phyloP scores from a whole-genome alignment of 306 rosid species.

The Spatholobus suberectus region DNA sequence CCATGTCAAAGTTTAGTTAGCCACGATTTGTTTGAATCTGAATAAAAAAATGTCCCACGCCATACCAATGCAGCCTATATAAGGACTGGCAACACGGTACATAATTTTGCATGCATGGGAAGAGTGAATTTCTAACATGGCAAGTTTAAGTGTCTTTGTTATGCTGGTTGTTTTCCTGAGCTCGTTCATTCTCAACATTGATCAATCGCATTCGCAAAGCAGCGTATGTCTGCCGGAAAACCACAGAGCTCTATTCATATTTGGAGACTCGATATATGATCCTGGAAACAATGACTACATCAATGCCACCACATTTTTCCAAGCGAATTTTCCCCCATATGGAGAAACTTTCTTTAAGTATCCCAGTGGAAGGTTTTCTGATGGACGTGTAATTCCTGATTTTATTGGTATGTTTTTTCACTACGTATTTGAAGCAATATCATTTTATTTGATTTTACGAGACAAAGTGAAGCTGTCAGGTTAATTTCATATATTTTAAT shows the following conservation, averaged over 20 bases:
- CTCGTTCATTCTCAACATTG: background rate
- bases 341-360: conserved; percentile 54
- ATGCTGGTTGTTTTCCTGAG: background rate
- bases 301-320: conserved; percentile 14
- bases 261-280: conserved; percentile 71
- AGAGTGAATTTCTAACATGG: background rate
- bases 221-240: background rate
- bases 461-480: background rate
- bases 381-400: conserved; percentile 57
- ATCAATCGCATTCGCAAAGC: background rate
- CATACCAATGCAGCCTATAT: too few species aligned
- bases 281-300: conserved; percentile 65
- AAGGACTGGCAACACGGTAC: conserved; percentile 42
- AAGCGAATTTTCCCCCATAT: conserved; percentile 50
- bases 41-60: too few species aligned
- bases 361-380: conserved; percentile 56
- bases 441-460: background rate
- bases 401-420: conserved; percentile 43
- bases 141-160: background rate
- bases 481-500: background rate
- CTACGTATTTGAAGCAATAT: background rate
- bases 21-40: too few species aligned
- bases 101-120: too few species aligned
- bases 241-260: conserved; percentile 44
- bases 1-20: too few species aligned